phyloP scores from a whole-genome alignment of 2,329 filamentous ascomycete species.

The Alternaria panax region DNA sequence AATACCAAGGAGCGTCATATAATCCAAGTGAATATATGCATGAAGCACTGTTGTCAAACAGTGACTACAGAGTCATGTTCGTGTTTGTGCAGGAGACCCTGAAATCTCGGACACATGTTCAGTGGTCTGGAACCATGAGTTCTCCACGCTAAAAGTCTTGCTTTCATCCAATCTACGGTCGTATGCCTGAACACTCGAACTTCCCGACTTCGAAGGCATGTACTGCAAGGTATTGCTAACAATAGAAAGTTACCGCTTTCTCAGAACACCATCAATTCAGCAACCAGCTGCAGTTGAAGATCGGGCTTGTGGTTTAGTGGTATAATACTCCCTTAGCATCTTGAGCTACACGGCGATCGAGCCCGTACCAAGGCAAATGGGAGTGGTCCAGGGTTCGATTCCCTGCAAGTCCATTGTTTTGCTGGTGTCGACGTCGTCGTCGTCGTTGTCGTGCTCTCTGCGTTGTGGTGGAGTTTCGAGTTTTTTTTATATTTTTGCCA shows the following conservation, averaged over 20 bases:
- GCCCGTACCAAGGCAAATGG: too few relatives aligned
- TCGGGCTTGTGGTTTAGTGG: conserved; percentile 29
- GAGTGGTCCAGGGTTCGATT: conserved; percentile 23
- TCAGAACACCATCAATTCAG: neutral
- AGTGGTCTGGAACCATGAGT: conserved; percentile 1
- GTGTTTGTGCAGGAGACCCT: neutral
- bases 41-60: neutral
- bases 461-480: neutral
- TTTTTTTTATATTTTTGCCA: too few relatives aligned
- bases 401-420: conserved; percentile 16
- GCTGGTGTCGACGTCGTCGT: neutral
- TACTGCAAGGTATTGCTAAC: too few relatives aligned
- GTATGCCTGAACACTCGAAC: too few relatives aligned
- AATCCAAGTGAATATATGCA: neutral
- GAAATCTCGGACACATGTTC: neutral
- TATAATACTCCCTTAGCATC: conserved; percentile 26
- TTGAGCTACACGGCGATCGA: too few relatives aligned
- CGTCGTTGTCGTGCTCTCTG: neutral
- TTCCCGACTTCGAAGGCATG: too few relatives aligned
- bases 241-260: fast-evolving
- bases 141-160: neutral
- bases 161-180: neutral
- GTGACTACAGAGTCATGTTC: neutral
- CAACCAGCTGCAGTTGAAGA: neutral
- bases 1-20: neutral